Percentiles rank a stretch among this genome's conserved stretches.
These are phyloP conservation scores for Termitomyces sp. DNA, from an alignment of 1,284 basidiomycete genomes.

Conservation along the genomic window DNA sequence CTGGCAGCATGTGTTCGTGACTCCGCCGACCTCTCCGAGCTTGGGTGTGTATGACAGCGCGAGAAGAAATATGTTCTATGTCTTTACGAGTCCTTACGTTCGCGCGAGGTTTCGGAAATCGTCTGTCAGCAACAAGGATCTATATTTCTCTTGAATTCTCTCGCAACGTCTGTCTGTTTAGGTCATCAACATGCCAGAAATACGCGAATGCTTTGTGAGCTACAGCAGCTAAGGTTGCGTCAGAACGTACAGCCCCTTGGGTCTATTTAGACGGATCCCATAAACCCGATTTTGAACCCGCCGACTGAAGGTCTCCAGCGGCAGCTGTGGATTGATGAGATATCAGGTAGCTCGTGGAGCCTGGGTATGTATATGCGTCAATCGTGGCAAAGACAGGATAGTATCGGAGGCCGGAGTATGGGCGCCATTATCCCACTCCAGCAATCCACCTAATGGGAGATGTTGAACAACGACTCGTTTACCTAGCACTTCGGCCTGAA, in stretches of 20 bases:
- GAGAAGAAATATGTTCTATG: constrained; percentile 8
- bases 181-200: background rate
- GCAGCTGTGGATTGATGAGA: background rate
- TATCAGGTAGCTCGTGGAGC: constrained; percentile 9
- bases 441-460: constrained; percentile 78
- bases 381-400: background rate
- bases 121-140: background rate
- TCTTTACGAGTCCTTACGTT: constrained; percentile 8
- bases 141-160: background rate
- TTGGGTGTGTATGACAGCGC: constrained; percentile 16
- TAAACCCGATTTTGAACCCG: background rate
- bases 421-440: constrained; percentile 51
- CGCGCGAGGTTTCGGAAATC: constrained; percentile 17
- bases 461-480: constrained; percentile 98
- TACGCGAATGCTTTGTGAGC: background rate
- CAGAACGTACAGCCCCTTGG: background rate
- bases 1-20: background rate
- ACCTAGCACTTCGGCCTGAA: constrained; percentile 83
- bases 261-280: background rate
- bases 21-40: background rate
- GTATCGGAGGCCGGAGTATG: constrained; percentile 6
- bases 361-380: background rate
- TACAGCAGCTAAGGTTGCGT: background rate
- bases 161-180: background rate
- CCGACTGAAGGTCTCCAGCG: background rate